Evolutionary conservation across 805 yeast species (phyloP), one percentile per base, ranked within the genome.

Genomic region (Candida maesae): DNA sequence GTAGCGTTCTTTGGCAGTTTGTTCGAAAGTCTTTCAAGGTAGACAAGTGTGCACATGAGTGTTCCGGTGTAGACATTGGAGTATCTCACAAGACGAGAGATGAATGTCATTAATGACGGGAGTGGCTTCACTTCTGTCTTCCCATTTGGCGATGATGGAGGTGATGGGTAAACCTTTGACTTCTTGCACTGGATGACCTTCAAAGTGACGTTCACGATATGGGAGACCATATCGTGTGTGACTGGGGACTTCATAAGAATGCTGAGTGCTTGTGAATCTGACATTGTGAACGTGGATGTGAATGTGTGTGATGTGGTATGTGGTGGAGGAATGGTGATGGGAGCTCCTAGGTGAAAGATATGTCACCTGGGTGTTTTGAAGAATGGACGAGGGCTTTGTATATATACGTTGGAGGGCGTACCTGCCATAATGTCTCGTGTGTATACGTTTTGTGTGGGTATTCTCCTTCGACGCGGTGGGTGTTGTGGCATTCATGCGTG

Each of bases 21-120:
- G 38, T 70, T 46, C 55, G 76, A 76, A 51, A 84, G 66, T 53
- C 78, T 70, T 53, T 79, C 76, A 59, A 84, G 67, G 60, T 81
- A 83, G 24, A 83, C 81, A 39, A 80, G 70, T 4, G 91, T 81
- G 12, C 87, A 71, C 75, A 84, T 73, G 50, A 84, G 67, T 14
- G 90, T 84, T 29, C 90, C 88, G 3, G 89, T 80, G 61, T 83
- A 80, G n/a, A 84, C 88, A 54, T 82, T 82, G 23, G 89, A 80
- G 66, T 81, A 76, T 57, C 84, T 73, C 28, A 84, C 87, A 56
- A 84, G 66, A 53, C 73, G 78, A 45, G 83, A 76, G 54, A 84
- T 79, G 63, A 84, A 84, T 0, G 85, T 77, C 81, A 78, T 80
- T 49, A 84, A 68, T 6, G 89, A 81, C 11, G 91, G 90, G 39